These are phyloP conservation scores for Solanum bulbocastanum DNA, from an alignment of 257 asterid species.

Conservation along the genomic window DNA sequence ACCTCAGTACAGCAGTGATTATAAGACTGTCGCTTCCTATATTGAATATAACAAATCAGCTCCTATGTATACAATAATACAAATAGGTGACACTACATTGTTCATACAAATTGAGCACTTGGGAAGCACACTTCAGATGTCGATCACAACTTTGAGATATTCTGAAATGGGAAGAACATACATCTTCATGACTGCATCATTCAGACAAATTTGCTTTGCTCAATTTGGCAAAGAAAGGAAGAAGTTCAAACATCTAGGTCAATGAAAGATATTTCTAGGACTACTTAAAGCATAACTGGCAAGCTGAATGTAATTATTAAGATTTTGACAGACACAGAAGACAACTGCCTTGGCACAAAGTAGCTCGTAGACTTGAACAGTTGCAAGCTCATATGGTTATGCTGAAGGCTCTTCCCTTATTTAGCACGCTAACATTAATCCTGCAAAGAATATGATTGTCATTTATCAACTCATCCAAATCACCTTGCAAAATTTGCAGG, in stretches of 20 bases:
- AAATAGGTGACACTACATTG: background rate
- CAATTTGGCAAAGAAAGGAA: background rate
- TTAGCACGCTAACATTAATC: background rate
- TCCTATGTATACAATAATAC: background rate
- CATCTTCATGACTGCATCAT: background rate
- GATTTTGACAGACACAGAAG: background rate
- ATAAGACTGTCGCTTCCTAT: background rate
- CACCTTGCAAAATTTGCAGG: background rate
- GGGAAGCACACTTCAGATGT: background rate
- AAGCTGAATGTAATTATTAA: background rate
- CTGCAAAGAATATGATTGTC: background rate
- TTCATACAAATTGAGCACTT: background rate
- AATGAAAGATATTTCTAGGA: background rate
- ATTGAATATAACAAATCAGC: background rate
- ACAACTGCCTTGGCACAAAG: background rate
- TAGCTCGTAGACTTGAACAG: background rate
- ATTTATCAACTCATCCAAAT: background rate
- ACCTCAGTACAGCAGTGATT: background rate
- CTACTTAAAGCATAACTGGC: background rate
- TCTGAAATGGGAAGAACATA: background rate
- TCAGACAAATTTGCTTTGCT: background rate
- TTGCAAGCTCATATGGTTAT: background rate
- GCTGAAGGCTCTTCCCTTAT: background rate
- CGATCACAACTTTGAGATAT: background rate
- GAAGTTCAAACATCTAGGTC: background rate